Base-by-base conservation (phyloP, 768 basidiomycete species). In the Serendipita indica region DNA sequence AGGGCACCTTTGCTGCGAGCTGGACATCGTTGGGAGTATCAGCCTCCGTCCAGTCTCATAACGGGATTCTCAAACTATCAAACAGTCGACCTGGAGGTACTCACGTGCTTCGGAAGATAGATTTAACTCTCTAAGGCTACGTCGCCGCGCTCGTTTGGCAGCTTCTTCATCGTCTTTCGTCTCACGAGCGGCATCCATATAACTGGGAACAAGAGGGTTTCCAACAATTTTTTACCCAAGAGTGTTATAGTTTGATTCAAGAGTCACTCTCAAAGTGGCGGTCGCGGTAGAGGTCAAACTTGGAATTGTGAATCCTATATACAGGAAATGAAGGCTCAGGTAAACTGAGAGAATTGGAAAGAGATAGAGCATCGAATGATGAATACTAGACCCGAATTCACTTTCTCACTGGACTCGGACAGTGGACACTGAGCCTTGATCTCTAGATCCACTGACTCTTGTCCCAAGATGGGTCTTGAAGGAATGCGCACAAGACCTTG, bases 381-480 rank as follows among this genome's bases (percentile, higher is more conserved):
- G 18, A 43, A 43, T n/a, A 43, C 41, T 43, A 43, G n/a, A n/a
- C n/a, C n/a, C n/a, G n/a, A n/a, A n/a, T n/a, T 43, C n/a, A 43
- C 7, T 6, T 43, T 43, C 5, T 6, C 41, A 18, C 18, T 7
- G 7, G 2, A 7, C 7, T 43, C 41, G 41, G 7, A 43, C n/a
- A n/a, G n/a, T n/a, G n/a, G n/a, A n/a, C n/a, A n/a, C n/a, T n/a
- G n/a, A 43, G 18, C 18, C 41, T 18, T 13, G 13, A 39, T 39
- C 37, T 13, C 78, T 70, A 89, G 61, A 81, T 69, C 86, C 86
- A 89, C 68, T 88, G 86, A 2, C 77, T 63, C 70, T 79, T 86
- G 62, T 89, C 86, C 92, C 92, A 96, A 58, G 80, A 79, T 25
- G 92, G 93, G 70, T 96, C 91, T 75, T 97, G 91, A 41, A 96